Evolutionary conservation across 345 rosid genomes (phyloP), one percentile per base, ranked within the genome.

Genomic region (Murraya paniculata): DNA sequence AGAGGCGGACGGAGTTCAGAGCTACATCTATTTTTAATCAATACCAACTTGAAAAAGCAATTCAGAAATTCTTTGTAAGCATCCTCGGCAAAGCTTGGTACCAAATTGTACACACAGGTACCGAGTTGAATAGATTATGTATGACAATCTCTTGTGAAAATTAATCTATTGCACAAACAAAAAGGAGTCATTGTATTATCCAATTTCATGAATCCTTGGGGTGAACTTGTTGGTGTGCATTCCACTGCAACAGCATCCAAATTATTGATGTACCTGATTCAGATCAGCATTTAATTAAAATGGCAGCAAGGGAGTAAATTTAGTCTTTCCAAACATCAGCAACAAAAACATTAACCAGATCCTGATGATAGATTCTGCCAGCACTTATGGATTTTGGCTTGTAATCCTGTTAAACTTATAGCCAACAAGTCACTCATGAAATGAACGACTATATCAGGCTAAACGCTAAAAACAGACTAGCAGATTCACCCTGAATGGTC

Each of bases 211-310:
- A 61, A n/a, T 48, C 36, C 80, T 77, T 85, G 39, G 21, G 31
- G 24, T 57, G 80, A 78, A 71, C 35, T 28, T 33, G 73, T 35
- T 83, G 84, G 77, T 86, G 92, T 8, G 91, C 79, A 80, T 90
- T 93, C 98, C 98, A 92, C 80, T 89, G 93, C 78, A 88, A 35
- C 75, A 92, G 88, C 99, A 95, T 95, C 98, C 97, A 93, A 68
- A 93, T 72, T 73, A 92, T 95, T 71, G 97, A 92, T 31, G 93
- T 92, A 33, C 97, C 97, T 93, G 89, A 70, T 79, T 3, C 33
- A 65, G 11, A 64, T 50, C 71, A 75, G 35, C 6, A 56, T 31
- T 28, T 22, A 21, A 48, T 75, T 48, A 22, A 30, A 75, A 64
- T 31, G 59, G 41, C 24, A 48, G 64, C 70, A 48, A 22, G 11